Evolutionary conservation across 2,329 filamentous ascomycete genomes (phyloP).

Genomic region (Colletotrichum gloeosporioides): DNA sequence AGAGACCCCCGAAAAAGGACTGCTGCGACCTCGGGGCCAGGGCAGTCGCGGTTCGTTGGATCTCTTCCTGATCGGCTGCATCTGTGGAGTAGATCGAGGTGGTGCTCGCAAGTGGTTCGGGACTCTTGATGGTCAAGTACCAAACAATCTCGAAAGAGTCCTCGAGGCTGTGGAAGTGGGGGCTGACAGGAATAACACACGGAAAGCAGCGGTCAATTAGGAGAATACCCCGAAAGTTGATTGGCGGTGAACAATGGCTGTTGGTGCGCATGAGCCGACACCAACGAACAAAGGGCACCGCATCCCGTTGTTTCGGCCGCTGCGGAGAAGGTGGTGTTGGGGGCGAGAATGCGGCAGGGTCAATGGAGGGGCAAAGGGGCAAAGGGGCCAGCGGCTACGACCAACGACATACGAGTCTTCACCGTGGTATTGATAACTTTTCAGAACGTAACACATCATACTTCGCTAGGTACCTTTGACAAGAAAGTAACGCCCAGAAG

Average conservation of each 20-base stretch:
- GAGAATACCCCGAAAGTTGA: background rate
- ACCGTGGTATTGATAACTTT: background rate
- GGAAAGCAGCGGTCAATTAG: background rate
- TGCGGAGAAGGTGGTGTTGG: background rate
- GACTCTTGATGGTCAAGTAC: too few relatives aligned
- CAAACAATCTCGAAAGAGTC: background rate
- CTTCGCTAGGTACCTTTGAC: too few relatives aligned
- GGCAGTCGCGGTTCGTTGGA: background rate
- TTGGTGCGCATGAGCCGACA: background rate
- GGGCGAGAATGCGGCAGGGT: background rate
- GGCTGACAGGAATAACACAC: background rate
- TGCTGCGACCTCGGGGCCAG: background rate
- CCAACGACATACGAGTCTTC: background rate
- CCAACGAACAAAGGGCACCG: too few relatives aligned
- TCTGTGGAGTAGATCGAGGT: background rate
- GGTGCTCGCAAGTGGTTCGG: too few relatives aligned
- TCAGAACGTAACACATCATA: background rate
- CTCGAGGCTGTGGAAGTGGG: background rate
- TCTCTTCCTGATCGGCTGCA: background rate
- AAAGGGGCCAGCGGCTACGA: background rate
- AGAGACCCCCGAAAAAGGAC: background rate
- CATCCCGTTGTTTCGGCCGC: background rate
- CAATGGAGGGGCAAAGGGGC: background rate
- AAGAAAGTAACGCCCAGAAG: too few relatives aligned
- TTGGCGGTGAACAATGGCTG: background rate